Evolutionary conservation across 306 rosid species (phyloP), one percentile per base, ranked within the genome.

Genomic region (Prunus fruticosa): DNA sequence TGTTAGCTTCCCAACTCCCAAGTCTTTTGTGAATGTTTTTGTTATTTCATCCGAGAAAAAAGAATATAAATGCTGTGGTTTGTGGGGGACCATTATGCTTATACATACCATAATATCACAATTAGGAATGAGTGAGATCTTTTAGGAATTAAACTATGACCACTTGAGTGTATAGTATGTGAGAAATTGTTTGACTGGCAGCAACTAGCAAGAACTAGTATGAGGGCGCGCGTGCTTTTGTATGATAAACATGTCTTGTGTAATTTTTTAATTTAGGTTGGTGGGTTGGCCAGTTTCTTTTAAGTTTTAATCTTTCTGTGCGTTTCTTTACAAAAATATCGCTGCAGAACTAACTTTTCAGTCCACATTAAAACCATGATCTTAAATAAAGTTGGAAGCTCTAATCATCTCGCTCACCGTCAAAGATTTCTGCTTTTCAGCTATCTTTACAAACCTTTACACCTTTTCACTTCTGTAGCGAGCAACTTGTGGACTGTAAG

Each of bases 401-500:
- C 65, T 64, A 47, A 71, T 83, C 70, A 66, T 79, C 75, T 43
- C 2, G 10, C 14, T 67, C 46, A 62, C 68, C 3, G 2, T 82
- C 73, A 38, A 58, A 58, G 57, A 75, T 53, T 80, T 75, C 60
- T 79, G 57, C 81, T 78, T 81, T 83, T 32, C 50, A 53, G 34
- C 49, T 32, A 20, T 20, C 64, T 80, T 79, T 87, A 20, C 18
- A 7, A 82, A 76, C 72, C 58, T 82, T 53, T 76, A 57, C 79
- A 69, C 27, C 68, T 80, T 81, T 32, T 76, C 23, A 75, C 69
- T 62, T 80, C 56, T 14, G 61, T 52, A 23, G 70, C 72, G 74
- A 76, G 72, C 52, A 66, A 56, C 74, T 25, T 71, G 72, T 84
- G 86, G 91, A 80, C 82, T 84, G 76, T 67, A 60, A 58, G 72